Evolutionary conservation across 1,139 yeast species (phyloP).

Genomic region (Sugiyamaella castrensis): DNA sequence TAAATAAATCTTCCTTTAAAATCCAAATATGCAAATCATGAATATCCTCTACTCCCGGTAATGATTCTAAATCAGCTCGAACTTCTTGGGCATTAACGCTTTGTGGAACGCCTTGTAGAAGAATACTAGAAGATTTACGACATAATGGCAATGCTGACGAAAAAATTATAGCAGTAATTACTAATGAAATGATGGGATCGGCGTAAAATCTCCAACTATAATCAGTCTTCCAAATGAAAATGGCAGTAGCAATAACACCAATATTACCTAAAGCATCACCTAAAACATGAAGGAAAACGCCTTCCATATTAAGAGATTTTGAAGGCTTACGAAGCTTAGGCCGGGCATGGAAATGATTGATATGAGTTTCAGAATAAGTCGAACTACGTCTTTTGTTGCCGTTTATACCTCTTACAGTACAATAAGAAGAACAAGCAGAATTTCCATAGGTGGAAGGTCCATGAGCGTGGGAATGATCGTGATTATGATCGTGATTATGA

Average conservation of each 20-base stretch:
- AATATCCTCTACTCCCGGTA: slow-evolving; percentile 71
- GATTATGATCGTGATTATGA: not conserved
- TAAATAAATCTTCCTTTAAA: slow-evolving; percentile 78
- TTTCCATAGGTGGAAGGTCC: too few species aligned
- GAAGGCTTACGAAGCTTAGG: slow-evolving; percentile 25
- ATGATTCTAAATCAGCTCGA: slow-evolving; percentile 60
- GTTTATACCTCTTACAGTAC: not conserved
- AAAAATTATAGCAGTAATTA: slow-evolving; percentile 84
- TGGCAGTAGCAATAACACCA: slow-evolving; percentile 87
- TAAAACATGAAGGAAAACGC: slow-evolving; percentile 89
- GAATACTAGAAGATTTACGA: slow-evolving; percentile 77
- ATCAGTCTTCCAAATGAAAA: slow-evolving; percentile 91
- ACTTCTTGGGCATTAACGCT: slow-evolving; percentile 74
- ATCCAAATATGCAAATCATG: slow-evolving; percentile 98
- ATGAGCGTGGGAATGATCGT: too few species aligned
- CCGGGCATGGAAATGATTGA: slow-evolving; percentile 41
- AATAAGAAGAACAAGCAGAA: slow-evolving; percentile 5
- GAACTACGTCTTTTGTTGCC: slow-evolving; percentile 8
- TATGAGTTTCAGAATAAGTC: slow-evolving; percentile 28
- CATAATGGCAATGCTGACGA: slow-evolving; percentile 91
- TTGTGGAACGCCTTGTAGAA: slow-evolving; percentile 90
- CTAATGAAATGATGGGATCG: slow-evolving; percentile 81
- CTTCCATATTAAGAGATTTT: slow-evolving; percentile 87
- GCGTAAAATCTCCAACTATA: slow-evolving; percentile 81
- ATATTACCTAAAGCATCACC: slow-evolving; percentile 96